A percentile compares a stretch with the other conserved stretches of the same genome.
phyloP scores from a whole-genome alignment of 768 basidiomycete species.

The Naematelia encephala region DNA sequence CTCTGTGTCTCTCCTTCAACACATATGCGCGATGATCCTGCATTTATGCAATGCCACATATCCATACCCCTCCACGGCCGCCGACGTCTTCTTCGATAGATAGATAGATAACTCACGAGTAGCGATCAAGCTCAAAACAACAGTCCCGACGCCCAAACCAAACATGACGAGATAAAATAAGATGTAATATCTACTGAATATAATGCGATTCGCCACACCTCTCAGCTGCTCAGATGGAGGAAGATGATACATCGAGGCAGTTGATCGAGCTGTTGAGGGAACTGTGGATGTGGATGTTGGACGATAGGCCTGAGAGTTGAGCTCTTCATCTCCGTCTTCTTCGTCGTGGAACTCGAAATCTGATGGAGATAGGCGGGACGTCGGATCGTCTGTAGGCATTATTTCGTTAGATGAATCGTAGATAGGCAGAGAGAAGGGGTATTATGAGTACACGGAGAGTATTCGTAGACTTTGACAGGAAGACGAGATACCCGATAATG shows the following conservation, averaged over 20 bases:
- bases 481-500: no score
- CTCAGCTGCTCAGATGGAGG: conserved; percentile 41
- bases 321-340: conserved; percentile 18
- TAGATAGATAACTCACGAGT: conserved; percentile 27
- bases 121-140: conserved; percentile 45
- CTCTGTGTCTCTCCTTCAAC: no score
- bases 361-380: conserved; percentile 10
- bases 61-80: no score
- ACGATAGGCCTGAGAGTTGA: background rate
- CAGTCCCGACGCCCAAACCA: conserved; percentile 46
- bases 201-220: conserved; percentile 49
- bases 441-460: no score
- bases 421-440: no score
- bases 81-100: background rate
- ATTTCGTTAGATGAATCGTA: no score
- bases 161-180: conserved; percentile 50
- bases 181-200: conserved; percentile 50
- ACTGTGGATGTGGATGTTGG: background rate
- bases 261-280: conserved; percentile 23
- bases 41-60: no score
- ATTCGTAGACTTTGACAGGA: no score
- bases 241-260: conserved; percentile 30
- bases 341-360: conserved; percentile 26
- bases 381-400: background rate
- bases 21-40: no score